Evolutionary conservation across 2,329 filamentous ascomycete genomes (phyloP), one percentile per base, ranked within the genome.

Genomic region (Parastagonospora avenae): DNA sequence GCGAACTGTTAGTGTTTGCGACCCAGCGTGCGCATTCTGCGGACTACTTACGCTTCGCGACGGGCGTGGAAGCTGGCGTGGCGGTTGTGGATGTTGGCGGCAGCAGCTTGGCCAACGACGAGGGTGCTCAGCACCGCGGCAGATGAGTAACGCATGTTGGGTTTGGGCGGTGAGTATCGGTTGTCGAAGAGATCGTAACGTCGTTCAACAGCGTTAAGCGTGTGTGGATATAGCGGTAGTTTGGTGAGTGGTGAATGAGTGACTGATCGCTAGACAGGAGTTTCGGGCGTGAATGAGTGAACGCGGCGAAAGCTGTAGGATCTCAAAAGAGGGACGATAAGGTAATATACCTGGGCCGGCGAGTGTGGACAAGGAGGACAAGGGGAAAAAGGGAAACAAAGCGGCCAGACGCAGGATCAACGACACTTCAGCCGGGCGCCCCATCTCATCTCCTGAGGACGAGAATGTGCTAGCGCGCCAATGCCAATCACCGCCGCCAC

Each of bases 41-140:
- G 41, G 28, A 39, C 32, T 29, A 67, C 68, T 62, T 47, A 73
- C 67, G 62, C 60, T 54, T 66, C 55, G 49, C 70, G 69, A 37
- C 70, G 67, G 36, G 63, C 64, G 52, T 74, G 71, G 67, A 74
- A 73, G 60, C 60, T 65, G 55, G 69, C 66, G 50, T 74, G 71
- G 38, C 68, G 64, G 63, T 66, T 62, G 58, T 66, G 63, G 37
- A 62, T 35, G 55, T 64, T 60, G 52, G 52, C 58, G 47, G 71
- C 71, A 36, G 68, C 66, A 48, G 68, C 69, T 60, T 68, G 64
- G 52, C 71, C 69, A 56, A 64, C 62, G 48, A 64, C 70, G 52
- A 73, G 58, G 61, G 71, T 68, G 71, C 67, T 63, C 58, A 74
- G 61, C 67, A 72, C 68, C 58, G 70, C 42, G 50, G 69, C 67